Base-by-base conservation (phyloP, 1,284 basidiomycete species). In the Farysia itapuensis region DNA sequence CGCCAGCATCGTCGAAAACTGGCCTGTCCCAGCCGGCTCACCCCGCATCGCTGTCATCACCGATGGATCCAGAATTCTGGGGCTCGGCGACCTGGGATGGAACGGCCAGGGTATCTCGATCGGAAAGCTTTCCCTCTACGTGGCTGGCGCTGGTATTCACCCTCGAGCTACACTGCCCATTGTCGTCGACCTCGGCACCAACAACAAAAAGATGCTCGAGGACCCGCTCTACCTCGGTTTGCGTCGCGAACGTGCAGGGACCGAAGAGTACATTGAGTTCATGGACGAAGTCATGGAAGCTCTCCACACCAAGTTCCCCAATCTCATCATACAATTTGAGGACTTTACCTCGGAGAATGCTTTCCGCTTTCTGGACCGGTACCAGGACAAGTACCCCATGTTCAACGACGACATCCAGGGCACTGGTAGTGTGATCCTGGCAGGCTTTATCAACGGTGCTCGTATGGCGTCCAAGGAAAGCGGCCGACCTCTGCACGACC, bases 271-370 rank as follows among this genome's bases (percentile, higher is more conserved):
- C 43, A 46, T 61, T 26, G 86, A 82, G 50, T 92, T 95, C 77
- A 89, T 95, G 85, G 90, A 94, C 72, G 88, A 90, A 75, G 92
- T 95, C 78, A 92, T 95, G 89, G 77, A 80, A 22, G 89, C 89
- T 72, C 60, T 68, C 7, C 38, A 69, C 52, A 39, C 31, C 35
- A 77, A 29, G 80, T 82, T 35, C 90, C 91, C 92, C 1, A 87
- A 89, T 63, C 59, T 65, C 40, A 83, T 94, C 69, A 82, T 94
- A 45, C 92, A 95, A 78, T 94, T 94, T 72, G 92, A 95, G 80
- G 59, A 74, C 54, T 75, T 66, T 48, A 70, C 70, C 35, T 70
- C 68, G 4, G 74, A 77, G 22, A 63, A 74, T 31, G 75, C 75
- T 7, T 77, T 77, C 64, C 42, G 51, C 32, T 72, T 71, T 51